Evolutionary conservation across 2,329 filamentous ascomycete genomes (phyloP).

Genomic region (Didymella segeticola): DNA sequence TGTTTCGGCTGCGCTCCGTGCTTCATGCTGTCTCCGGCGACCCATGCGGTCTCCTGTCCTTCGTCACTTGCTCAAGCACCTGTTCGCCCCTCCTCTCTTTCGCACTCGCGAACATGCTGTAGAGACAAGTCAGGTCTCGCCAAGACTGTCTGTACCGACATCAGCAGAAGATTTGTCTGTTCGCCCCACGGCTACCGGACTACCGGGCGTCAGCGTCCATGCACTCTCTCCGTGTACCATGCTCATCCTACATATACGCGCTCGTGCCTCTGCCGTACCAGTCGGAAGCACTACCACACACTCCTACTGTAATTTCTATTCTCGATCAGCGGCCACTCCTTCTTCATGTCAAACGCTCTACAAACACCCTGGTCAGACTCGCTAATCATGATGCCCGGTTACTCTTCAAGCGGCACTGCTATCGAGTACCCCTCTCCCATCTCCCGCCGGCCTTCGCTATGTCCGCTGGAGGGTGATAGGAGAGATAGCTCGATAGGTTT

Average conservation of each 20-base stretch:
- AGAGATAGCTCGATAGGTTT: conserved; percentile 46
- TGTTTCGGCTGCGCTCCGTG: conserved; percentile 42
- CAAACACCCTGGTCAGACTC: conserved; percentile 45
- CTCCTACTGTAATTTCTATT: conserved; percentile 40
- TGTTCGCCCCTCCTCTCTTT: conserved; percentile 22
- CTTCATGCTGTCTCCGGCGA: conserved; percentile 26
- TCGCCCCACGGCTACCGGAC: conserved; percentile 31
- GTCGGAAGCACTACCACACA: conserved; percentile 36
- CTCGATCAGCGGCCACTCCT: conserved; percentile 16
- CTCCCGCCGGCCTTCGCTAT: conserved; percentile 44
- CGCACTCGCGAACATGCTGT: conserved; percentile 25
- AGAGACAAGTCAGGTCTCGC: conserved; percentile 45
- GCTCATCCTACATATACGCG: conserved; percentile 44
- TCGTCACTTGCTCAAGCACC: conserved; percentile 19
- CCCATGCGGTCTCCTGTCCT: conserved; percentile 20
- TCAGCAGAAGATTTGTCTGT: conserved; percentile 36
- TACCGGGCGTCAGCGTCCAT: conserved; percentile 34
- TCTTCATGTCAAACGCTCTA: conserved; percentile 24
- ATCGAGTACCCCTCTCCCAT: conserved; percentile 45
- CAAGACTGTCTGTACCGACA: conserved; percentile 24
- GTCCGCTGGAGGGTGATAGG: conserved; percentile 40
- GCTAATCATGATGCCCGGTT: conserved; percentile 47
- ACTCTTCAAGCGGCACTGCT: conserved; percentile 43
- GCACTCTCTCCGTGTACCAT: conserved; percentile 27
- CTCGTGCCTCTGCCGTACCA: conserved; percentile 30